Percentiles rank a stretch among this genome's conserved stretches.
Evolutionary conservation across 2,329 filamentous ascomycete genomes (phyloP).

Genomic region (Trichophyton rubrum): DNA sequence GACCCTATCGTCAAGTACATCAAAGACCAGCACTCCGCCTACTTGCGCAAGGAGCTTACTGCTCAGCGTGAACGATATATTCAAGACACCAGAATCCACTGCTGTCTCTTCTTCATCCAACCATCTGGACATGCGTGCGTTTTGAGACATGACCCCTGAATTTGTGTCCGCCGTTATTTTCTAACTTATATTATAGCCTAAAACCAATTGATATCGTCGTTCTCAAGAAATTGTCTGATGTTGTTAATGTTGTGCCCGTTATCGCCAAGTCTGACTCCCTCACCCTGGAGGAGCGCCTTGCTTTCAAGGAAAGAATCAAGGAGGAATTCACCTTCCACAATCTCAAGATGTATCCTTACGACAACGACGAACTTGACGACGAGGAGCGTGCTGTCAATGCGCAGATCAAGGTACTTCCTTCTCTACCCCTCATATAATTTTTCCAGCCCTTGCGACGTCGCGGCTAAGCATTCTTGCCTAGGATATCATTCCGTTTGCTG

Average conservation of each 20-base stretch:
- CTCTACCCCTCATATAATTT: slow-evolving; percentile 13
- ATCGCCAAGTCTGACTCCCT: slow-evolving; percentile 97
- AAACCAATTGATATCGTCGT: slow-evolving; percentile 99
- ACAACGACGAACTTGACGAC: slow-evolving; percentile 96
- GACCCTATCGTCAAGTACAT: slow-evolving; percentile 99
- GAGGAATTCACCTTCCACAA: slow-evolving; percentile 99
- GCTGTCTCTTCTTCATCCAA: slow-evolving; percentile 99
- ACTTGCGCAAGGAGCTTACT: slow-evolving; percentile 97
- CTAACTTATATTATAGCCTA: slow-evolving; percentile 36
- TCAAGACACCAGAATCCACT: slow-evolving; percentile 97
- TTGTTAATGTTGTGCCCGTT: slow-evolving; percentile 97
- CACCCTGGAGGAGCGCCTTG: slow-evolving; percentile 85
- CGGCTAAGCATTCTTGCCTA: slow-evolving; percentile 27
- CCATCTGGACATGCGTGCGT: slow-evolving; percentile 78
- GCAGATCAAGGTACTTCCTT: slow-evolving; percentile 80
- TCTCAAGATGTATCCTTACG: slow-evolving; percentile 99
- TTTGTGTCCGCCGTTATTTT: neutral
- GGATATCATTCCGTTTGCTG: slow-evolving; percentile 92
- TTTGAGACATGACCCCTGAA: neutral
- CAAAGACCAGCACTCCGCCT: slow-evolving; percentile 99
- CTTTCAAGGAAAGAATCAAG: slow-evolving; percentile 99
- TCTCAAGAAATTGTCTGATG: slow-evolving; percentile 97
- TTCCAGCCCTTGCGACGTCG: neutral
- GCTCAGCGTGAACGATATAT: slow-evolving; percentile 98
- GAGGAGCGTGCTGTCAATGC: slow-evolving; percentile 89